Evolutionary conservation across 805 yeast genomes (phyloP).

Genomic region (Yamadazyma tumulicola): DNA sequence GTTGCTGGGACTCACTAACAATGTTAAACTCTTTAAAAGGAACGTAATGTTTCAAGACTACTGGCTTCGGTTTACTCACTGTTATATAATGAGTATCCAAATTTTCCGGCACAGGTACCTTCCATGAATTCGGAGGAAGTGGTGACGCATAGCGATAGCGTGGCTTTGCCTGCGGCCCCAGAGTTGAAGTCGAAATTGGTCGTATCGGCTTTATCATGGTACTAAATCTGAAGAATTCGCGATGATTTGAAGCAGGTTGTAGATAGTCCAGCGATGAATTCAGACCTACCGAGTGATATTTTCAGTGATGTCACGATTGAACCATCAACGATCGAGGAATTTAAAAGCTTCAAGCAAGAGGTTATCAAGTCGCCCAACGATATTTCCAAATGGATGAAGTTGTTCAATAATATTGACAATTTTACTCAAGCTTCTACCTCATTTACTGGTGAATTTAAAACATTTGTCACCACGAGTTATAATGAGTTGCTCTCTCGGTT

Average conservation of each 20-base stretch:
- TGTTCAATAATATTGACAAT: constrained; percentile 29
- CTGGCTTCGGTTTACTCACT: too few species aligned
- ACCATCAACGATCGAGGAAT: constrained; percentile 9
- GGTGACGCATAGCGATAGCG: constrained; percentile 8
- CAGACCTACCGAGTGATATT: constrained; percentile 5
- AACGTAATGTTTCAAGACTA: too few species aligned
- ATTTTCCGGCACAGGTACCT: constrained; percentile 16
- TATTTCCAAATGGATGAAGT: constrained; percentile 36
- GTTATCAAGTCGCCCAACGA: constrained; percentile 23
- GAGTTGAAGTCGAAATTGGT: too few species aligned
- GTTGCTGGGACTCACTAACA: constrained; percentile 16
- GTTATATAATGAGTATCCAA: constrained; percentile 14
- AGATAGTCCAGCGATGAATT: constrained; percentile 2
- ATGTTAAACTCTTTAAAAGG: constrained; percentile 3
- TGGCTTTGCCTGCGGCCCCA: too few species aligned
- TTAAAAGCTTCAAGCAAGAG: constrained; percentile 4
- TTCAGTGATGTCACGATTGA: constrained; percentile 6
- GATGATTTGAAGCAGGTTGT: too few species aligned
- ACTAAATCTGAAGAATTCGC: constrained; percentile 1
- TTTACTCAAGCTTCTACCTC: constrained; percentile 11
- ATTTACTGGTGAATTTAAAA: constrained; percentile 17
- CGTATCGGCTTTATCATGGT: not conserved
- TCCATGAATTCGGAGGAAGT: constrained; percentile 6
- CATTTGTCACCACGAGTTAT: constrained; percentile 15
- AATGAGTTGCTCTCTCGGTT: constrained; percentile 44